A percentile compares a stretch with the other conserved stretches of the same genome.
Evolutionary conservation across 176 grass and related monocot genomes (phyloP).

Genomic region (Ananas comosus): DNA sequence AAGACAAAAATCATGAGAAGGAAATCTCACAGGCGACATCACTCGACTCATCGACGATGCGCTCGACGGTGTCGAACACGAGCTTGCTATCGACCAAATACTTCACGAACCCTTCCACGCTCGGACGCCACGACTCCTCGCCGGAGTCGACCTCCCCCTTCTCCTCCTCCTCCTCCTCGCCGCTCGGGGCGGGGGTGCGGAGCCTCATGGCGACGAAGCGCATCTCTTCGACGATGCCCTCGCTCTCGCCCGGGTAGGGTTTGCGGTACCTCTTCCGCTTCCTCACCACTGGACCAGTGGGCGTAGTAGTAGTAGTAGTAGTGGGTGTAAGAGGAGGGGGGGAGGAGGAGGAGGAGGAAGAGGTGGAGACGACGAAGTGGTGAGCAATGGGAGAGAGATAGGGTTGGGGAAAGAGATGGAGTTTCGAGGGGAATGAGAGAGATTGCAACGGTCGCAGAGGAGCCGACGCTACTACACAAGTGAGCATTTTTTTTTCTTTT

Average conservation of each 20-base stretch:
- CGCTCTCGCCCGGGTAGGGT: slow-evolving; percentile 54
- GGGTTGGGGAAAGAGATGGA: not conserved
- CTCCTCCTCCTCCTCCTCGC: not conserved
- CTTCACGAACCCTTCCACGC: slow-evolving; percentile 59
- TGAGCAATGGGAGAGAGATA: not conserved
- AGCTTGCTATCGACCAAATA: slow-evolving; percentile 90
- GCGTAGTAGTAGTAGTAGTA: slow-evolving; percentile 2
- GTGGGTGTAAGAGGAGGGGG: slow-evolving; percentile 17
- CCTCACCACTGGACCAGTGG: slow-evolving; percentile 11
- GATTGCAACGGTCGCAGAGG: not conserved
- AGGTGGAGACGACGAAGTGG: slow-evolving; percentile 19
- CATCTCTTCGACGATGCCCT: slow-evolving; percentile 91
- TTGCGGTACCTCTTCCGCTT: slow-evolving; percentile 36
- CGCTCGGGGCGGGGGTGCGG: slow-evolving; percentile 18
- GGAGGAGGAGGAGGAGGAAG: slow-evolving; percentile 23
- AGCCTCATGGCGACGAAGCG: slow-evolving; percentile 94
- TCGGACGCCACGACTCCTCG: slow-evolving; percentile 51
- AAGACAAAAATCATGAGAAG: not conserved
- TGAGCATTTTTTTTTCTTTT: slow-evolving; percentile 25
- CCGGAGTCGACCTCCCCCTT: not conserved
- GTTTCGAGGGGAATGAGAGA: not conserved
- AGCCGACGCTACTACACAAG: slow-evolving; percentile 11
- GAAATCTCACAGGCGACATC: slow-evolving; percentile 68
- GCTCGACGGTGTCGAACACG: slow-evolving; percentile 81
- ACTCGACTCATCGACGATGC: slow-evolving; percentile 64